Evolutionary conservation across 345 rosid species (phyloP).

Genomic region (Erysimum cheiranthoides): DNA sequence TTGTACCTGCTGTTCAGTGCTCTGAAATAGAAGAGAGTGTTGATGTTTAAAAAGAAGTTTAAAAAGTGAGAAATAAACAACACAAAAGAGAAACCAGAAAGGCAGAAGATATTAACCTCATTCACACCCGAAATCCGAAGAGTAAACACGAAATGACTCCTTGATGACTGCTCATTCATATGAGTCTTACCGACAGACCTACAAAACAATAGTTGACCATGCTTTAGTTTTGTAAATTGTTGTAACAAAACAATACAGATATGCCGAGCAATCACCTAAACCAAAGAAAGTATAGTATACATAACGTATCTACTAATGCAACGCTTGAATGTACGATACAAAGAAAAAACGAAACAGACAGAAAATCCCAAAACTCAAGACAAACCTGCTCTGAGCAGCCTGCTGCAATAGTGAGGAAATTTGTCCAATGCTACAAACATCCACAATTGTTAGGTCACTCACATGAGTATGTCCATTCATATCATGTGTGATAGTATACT

Average conservation of each 20-base stretch:
- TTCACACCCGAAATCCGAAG: slow-evolving; percentile 81
- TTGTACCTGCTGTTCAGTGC: slow-evolving; percentile 92
- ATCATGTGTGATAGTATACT: slow-evolving; percentile 84
- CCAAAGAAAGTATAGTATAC: too few species aligned
- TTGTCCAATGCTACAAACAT: slow-evolving; percentile 76
- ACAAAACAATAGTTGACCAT: slow-evolving; percentile 21
- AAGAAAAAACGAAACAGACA: not conserved
- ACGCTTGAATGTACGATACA: not conserved
- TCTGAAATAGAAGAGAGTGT: slow-evolving; percentile 49
- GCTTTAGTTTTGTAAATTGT: slow-evolving; percentile 9
- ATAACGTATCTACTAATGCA: too few species aligned
- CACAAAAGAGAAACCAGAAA: not conserved
- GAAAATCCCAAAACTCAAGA: slow-evolving; percentile 2
- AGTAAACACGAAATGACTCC: slow-evolving; percentile 90
- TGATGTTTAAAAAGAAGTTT: slow-evolving; percentile 13
- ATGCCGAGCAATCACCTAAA: too few species aligned
- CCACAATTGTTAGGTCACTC: slow-evolving; percentile 80
- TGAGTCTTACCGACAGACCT: slow-evolving; percentile 93
- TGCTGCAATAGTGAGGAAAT: slow-evolving; percentile 75
- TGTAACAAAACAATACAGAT: not conserved
- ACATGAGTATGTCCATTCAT: slow-evolving; percentile 80
- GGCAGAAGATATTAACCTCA: slow-evolving; percentile 56
- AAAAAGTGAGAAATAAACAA: not conserved
- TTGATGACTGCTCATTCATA: slow-evolving; percentile 86
- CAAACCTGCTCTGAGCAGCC: slow-evolving; percentile 94